Base-by-base conservation (phyloP, 345 rosid genomes). In the Pistacia atlantica region DNA sequence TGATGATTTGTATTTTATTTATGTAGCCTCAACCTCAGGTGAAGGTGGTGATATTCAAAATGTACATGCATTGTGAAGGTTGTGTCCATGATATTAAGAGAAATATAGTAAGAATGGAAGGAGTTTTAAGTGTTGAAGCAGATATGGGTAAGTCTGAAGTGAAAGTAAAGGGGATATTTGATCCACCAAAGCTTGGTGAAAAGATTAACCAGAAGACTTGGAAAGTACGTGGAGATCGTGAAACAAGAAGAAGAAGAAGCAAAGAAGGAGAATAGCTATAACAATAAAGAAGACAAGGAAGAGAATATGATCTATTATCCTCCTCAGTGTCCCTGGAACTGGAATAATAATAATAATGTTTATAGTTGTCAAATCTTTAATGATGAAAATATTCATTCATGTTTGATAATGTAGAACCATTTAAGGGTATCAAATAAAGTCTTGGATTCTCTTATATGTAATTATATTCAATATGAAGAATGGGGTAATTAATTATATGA, bases 11-110 rank as follows among this genome's bases (percentile, higher is more conserved):
- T 25, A 25, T 25, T 25, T 25, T 25, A 25, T 25, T 25, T 25
- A 25, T 25, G 25, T 25, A 25, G 25, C 25, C 25, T 25, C 25
- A 25, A 25, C 85, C 82, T 2, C 63, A 79, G 38, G 79, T 86
- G 55, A 85, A 82, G 78, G 81, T 78, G 4, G 73, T 71, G 2
- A 74, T 74, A 61, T 83, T 92, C 37, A 89, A 82, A 77, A 83
- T 90, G 84, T 77, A 67, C 48, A 91, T 93, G 84, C 93, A 91
- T 9, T 91, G 98, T 61, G 90, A 88, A 76, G 92, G 88, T 4
- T 91, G 98, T 77, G 97, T 81, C 31, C 38, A 70, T 55, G 95
- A 87, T 25, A 85, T 88, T 58, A 85, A 83, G 78, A 85, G 45
- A 79, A 77, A 35, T 57, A 74, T 90, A 73, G 71, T 35, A 67